Evolutionary conservation across 2,329 filamentous ascomycete species (phyloP).

Genomic region (Arthrinium phaeospermum): DNA sequence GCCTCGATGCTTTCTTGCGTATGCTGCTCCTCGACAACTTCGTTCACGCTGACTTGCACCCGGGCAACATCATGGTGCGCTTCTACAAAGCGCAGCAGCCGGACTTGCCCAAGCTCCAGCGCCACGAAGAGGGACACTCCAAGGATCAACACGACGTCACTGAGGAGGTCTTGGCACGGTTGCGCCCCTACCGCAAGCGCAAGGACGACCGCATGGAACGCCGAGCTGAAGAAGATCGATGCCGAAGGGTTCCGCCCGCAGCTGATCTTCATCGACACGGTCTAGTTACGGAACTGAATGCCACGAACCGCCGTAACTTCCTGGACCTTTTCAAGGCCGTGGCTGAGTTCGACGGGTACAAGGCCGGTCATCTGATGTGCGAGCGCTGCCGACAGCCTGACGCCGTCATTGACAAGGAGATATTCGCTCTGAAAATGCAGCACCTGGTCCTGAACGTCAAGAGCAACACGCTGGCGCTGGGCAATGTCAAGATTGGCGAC

Average conservation of each 20-base stretch:
- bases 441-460: conserved; percentile 93
- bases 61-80: conserved; percentile 98
- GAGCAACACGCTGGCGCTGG: conserved; percentile 85
- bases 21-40: conserved; percentile 99
- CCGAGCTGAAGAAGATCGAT: conserved; percentile 78
- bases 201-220: conserved; percentile 74
- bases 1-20: conserved; percentile 91
- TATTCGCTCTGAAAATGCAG: conserved; percentile 96
- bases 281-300: conserved; percentile 91
- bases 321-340: conserved; percentile 94
- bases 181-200: conserved; percentile 71
- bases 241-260: conserved; percentile 90
- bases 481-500: conserved; percentile 95
- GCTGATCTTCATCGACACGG: conserved; percentile 96
- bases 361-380: conserved; percentile 93
- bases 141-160: conserved; percentile 70
- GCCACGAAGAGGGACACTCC: conserved; percentile 34
- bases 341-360: conserved; percentile 96
- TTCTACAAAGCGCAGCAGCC: conserved; percentile 87
- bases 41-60: conserved; percentile 93
- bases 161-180: conserved; percentile 80
- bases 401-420: conserved; percentile 84
- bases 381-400: conserved; percentile 92
- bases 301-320: conserved; percentile 86
- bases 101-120: conserved; percentile 59